These are phyloP conservation scores for Acacia crassicarpa DNA, from an alignment of 306 rosid species.

Conservation along the genomic window DNA sequence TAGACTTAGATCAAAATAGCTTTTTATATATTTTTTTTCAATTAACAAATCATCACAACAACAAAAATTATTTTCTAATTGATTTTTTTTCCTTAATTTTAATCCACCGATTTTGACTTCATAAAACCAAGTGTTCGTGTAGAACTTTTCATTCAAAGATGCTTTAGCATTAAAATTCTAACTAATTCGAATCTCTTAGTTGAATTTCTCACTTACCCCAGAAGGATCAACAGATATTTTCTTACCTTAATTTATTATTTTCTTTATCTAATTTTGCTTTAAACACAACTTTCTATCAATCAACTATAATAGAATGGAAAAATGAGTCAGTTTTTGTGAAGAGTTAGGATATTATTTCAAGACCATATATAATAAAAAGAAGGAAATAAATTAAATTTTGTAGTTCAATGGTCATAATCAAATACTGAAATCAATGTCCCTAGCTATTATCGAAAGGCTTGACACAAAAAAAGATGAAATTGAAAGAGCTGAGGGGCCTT, in stretches of 20 bases:
- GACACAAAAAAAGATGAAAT: constrained; percentile 13
- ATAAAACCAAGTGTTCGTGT: neutral
- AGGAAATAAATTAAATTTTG: neutral
- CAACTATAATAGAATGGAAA: constrained; percentile 14
- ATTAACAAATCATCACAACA: neutral
- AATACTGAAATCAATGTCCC: constrained; percentile 37
- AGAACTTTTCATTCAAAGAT: neutral
- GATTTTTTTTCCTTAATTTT: neutral
- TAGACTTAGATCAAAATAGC: neutral
- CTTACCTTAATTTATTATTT: neutral
- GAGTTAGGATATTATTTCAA: neutral
- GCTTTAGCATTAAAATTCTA: neutral
- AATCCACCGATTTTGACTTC: neutral
- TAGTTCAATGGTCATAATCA: constrained; percentile 43
- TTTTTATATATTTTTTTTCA: neutral
- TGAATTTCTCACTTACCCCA: neutral
- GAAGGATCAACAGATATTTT: neutral
- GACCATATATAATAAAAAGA: constrained; percentile 28
- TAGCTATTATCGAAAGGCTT: neutral
- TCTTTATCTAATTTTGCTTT: neutral
- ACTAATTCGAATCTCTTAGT: neutral
- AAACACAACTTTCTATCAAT: neutral
- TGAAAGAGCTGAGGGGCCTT: neutral
- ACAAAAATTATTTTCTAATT: neutral
- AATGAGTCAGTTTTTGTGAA: constrained; percentile 3